Percentiles rank a stretch among this genome's conserved stretches.
Conservation (phyloP, 2,329 filamentous ascomycete species). For the Nemania serpens region DNA sequence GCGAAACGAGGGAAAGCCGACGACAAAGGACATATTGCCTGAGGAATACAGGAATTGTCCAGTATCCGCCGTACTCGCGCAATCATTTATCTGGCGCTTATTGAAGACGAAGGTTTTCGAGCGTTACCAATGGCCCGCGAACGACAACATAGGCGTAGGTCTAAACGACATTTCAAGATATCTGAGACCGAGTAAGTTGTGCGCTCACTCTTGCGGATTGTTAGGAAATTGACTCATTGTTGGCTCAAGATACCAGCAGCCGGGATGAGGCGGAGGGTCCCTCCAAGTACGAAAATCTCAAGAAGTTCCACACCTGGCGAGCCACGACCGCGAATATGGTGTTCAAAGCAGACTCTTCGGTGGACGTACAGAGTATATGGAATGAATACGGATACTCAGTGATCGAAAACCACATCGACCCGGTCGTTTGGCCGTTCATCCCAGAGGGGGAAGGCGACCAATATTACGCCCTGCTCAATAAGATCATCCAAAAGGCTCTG, state of each 20-base stretch:
- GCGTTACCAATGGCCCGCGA: background rate
- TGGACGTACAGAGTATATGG: background rate
- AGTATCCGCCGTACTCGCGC: background rate
- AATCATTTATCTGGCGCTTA: slow-evolving; percentile 12
- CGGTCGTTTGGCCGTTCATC: background rate
- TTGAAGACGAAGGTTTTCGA: background rate
- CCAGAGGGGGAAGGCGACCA: background rate
- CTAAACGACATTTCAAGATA: background rate
- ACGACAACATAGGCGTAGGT: background rate
- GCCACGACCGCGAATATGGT: slow-evolving; percentile 8
- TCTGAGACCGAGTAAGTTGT: slow-evolving; percentile 4
- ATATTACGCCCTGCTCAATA: background rate
- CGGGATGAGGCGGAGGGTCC: background rate
- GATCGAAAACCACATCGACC: slow-evolving; percentile 1
- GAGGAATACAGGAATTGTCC: slow-evolving; percentile 2
- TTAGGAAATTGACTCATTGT: background rate
- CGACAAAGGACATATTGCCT: background rate
- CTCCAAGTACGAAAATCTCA: background rate
- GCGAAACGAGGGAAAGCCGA: background rate
- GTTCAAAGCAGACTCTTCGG: background rate
- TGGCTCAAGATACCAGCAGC: background rate
- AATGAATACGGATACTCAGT: background rate
- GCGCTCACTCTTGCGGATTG: background rate
- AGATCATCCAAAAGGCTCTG: slow-evolving; percentile 9
- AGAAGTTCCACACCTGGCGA: slow-evolving; percentile 8